Percentiles rank a stretch among this genome's conserved stretches.
phyloP scores from a whole-genome alignment of 2,329 filamentous ascomycete genomes.

The Cercospora janseana region DNA sequence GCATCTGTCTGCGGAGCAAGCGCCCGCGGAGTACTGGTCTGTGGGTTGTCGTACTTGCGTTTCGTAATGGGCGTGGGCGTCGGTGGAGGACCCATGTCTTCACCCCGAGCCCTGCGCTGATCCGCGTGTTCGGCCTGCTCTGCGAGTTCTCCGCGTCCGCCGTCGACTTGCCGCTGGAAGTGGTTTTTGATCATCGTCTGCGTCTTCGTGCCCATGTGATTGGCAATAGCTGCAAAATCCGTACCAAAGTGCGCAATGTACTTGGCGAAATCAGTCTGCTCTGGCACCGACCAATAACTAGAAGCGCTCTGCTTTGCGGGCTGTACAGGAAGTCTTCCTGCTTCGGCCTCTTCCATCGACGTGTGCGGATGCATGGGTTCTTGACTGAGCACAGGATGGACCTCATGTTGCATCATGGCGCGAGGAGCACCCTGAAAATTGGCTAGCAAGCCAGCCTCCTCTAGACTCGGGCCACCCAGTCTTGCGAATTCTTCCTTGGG shows the following conservation, averaged over 20 bases:
- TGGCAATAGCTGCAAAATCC: conserved; percentile 72
- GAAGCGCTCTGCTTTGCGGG: conserved; percentile 46
- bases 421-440: conserved; percentile 31
- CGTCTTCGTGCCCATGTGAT: conserved; percentile 79
- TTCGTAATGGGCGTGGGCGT: conserved; percentile 50
- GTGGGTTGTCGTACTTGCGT: conserved; percentile 48
- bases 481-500: conserved; percentile 34
- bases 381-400: conserved; percentile 25
- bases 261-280: conserved; percentile 72
- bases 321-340: conserved; percentile 25
- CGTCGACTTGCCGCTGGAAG: conserved; percentile 48
- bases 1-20: conserved; percentile 46
- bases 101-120: conserved; percentile 43
- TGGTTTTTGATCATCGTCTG: conserved; percentile 74
- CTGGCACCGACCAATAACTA: conserved; percentile 85
- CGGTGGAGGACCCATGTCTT: conserved; percentile 49
- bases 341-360: conserved; percentile 27
- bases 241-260: conserved; percentile 73
- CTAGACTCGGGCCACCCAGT: conserved; percentile 27
- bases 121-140: conserved; percentile 45
- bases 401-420: conserved; percentile 21
- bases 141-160: conserved; percentile 45
- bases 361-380: conserved; percentile 23
- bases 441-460: conserved; percentile 37
- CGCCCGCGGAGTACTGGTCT: conserved; percentile 40